Conservation (phyloP, 495 filamentous ascomycete genomes). For the Terfezia claveryi region DNA sequence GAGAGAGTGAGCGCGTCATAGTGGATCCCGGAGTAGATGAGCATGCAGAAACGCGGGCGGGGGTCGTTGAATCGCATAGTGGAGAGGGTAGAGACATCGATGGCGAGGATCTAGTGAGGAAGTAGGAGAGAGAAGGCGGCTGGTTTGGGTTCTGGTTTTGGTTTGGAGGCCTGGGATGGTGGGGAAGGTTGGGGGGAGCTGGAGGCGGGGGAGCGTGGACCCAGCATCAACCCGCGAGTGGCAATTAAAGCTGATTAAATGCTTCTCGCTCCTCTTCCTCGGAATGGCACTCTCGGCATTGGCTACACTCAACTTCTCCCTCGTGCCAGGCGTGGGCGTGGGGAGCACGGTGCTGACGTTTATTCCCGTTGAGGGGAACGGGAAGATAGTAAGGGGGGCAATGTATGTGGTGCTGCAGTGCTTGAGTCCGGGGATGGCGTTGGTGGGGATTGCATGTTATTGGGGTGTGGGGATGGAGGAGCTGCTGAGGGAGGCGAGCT, state of each 20-base stretch:
- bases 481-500: conserved; percentile 52
- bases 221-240: conserved; percentile 39
- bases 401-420: conserved; percentile 32
- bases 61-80: conserved; percentile 69
- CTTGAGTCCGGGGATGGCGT: conserved; percentile 42
- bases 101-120: conserved; percentile 7
- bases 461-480: conserved; percentile 29
- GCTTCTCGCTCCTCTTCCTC: conserved; percentile 74
- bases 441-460: conserved; percentile 31
- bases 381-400: conserved; percentile 10
- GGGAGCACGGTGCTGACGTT: conserved; percentile 57
- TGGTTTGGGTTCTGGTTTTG: conserved; percentile 21
- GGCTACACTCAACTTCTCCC: conserved; percentile 88
- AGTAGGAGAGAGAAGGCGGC: not conserved
- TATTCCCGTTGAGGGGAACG: conserved; percentile 28
- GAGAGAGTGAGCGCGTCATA: conserved; percentile 78
- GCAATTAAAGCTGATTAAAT: conserved; percentile 58
- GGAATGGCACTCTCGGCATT: conserved; percentile 82
- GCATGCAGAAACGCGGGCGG: conserved; percentile 19
- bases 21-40: conserved; percentile 87
- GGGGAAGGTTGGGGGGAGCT: conserved; percentile 5
- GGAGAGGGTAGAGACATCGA: conserved; percentile 36
- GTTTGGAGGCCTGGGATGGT: conserved; percentile 15
- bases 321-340: conserved; percentile 68
- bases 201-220: conserved; percentile 7